phyloP scores from a whole-genome alignment of 768 basidiomycete genomes.

The Tephrocybe sp. region DNA sequence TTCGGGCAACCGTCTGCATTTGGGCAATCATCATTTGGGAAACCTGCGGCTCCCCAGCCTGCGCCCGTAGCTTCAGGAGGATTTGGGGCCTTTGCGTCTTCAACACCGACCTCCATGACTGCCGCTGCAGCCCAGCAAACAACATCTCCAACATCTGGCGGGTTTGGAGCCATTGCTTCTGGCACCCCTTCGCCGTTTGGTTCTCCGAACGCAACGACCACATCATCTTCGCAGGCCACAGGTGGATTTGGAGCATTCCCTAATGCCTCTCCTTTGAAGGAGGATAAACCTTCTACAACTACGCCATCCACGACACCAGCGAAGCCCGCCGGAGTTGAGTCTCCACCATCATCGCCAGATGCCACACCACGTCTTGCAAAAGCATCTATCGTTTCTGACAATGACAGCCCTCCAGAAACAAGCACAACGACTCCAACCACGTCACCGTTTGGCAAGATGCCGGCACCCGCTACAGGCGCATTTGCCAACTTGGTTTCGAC shows the following conservation, averaged over 20 bases:
- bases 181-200: constrained; percentile 27
- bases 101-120: constrained; percentile 10
- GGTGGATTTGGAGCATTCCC: constrained; percentile 21
- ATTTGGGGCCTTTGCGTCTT: constrained; percentile 30
- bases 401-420: constrained; percentile 12
- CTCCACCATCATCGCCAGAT: constrained; percentile 22
- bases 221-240: not conserved
- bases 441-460: constrained; percentile 15
- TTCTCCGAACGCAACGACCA: constrained; percentile 6
- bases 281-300: not conserved
- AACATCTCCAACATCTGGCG: constrained; percentile 10
- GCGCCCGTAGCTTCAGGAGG: constrained; percentile 23
- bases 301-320: constrained; percentile 3
- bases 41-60: constrained; percentile 24
- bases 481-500: constrained; percentile 38
- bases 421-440: constrained; percentile 23
- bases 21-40: constrained; percentile 39
- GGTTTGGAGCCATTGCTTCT: constrained; percentile 23
- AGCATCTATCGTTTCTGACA: constrained; percentile 14
- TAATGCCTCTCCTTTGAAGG: too few species aligned
- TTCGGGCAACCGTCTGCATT: constrained; percentile 40
- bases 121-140: constrained; percentile 3
- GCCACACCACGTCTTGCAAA: constrained; percentile 15
- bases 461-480: constrained; percentile 23
- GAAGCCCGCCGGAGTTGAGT: constrained; percentile 10